Evolutionary conservation across 352 stramenopile species (phyloP), one percentile per base, ranked within the genome.

Genomic region (Globisporangium cederbergense): DNA sequence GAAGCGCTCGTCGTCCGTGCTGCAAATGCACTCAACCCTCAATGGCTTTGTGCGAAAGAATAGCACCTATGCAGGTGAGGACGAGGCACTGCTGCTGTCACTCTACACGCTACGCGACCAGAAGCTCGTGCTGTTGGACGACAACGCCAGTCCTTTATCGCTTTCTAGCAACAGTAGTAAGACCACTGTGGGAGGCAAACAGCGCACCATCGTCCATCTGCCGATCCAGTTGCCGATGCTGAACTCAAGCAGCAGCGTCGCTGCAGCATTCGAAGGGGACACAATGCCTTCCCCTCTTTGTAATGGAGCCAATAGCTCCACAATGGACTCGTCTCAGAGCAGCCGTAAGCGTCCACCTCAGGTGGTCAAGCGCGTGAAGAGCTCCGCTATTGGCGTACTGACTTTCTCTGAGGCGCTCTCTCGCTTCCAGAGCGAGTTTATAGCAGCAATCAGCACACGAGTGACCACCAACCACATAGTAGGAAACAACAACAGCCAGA

Each of bases 361-460:
- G 8, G 38, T 53, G 14, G 45, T 40, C 18, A 67, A 67, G 65
- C 45, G 52, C 14, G 18, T 64, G 14, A 47, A 62, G 20, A 67
- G 22, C 20, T 25, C 46, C 1, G 65, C 50, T 1, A 20, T 67
- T 5, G 65, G 53, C 3, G 46, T 67, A 20, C 14, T 71, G n/a
- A 71, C 65, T 28, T 60, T 71, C 36, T 71, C 60, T 2, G 65
- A 71, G 14, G 60, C 53, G 6, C 56, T 69, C 46, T 25, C 40
- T 2, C 38, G 38, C 34, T 61, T 64, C 30, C 50, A 65, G 34
- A 61, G 28, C 6, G 57, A 60, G 42, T n/a, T 64, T 0, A 9
- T 1, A 32, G 32, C 34, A n/a, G 36, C 34, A n/a, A 36, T 18
- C 8, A 43, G 6, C 3, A 5, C n/a, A 18, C 32, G 22, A 25